These are phyloP conservation scores for Oxyria digyna DNA, from an alignment of 148 eudicot genomes.

Conservation along the genomic window DNA sequence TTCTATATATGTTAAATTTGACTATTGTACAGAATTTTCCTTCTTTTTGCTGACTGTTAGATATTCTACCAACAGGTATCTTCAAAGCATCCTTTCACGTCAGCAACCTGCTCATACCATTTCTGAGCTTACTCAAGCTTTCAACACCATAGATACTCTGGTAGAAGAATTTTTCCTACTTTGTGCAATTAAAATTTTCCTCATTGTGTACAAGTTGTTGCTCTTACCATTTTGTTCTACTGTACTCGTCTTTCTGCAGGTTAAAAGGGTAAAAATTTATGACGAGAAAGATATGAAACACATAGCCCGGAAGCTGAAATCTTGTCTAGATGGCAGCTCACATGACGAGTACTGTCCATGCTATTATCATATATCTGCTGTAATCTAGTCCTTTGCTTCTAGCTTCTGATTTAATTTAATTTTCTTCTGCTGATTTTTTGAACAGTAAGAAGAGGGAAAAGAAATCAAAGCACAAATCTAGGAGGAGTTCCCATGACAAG, in stretches of 20 bases:
- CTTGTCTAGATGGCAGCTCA: constrained; percentile 71
- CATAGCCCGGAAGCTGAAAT: constrained; percentile 79
- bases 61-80: constrained; percentile 38
- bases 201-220: not conserved
- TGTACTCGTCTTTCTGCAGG: constrained; percentile 23
- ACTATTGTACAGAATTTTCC: not conserved
- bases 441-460: constrained; percentile 74
- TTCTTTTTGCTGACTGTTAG: not conserved
- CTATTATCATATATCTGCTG: constrained; percentile 8
- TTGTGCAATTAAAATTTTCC: no score
- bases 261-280: constrained; percentile 37
- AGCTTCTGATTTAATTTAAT: constrained; percentile 12
- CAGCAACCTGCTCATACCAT: constrained; percentile 43
- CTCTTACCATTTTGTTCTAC: not conserved
- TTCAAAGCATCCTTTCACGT: constrained; percentile 49
- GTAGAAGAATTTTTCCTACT: constrained; percentile 30
- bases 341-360: constrained; percentile 61
- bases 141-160: constrained; percentile 53
- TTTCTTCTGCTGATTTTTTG: constrained; percentile 20
- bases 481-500: constrained; percentile 32
- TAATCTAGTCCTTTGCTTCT: not conserved
- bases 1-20: constrained; percentile 1
- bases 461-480: constrained; percentile 76
- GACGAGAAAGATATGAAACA: constrained; percentile 57
- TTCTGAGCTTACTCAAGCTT: constrained; percentile 46